Evolutionary conservation across 495 filamentous ascomycete species (phyloP).

Genomic region (Lepraria neglecta): DNA sequence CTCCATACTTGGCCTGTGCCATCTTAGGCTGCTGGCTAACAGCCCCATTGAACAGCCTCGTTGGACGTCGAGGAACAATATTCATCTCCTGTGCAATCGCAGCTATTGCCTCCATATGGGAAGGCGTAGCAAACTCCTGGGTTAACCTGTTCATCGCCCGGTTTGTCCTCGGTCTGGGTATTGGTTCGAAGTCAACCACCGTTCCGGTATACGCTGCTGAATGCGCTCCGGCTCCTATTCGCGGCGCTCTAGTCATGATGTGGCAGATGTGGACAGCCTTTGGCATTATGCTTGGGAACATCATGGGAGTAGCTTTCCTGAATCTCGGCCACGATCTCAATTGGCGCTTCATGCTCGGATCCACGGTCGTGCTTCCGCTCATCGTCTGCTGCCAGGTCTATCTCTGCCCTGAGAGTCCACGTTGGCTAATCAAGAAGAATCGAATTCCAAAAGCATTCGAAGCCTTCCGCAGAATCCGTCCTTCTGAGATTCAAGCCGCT

Average conservation of each 20-base stretch:
- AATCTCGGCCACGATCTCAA: conserved; percentile 60
- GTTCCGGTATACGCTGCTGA: conserved; percentile 78
- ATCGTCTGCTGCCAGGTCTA: conserved; percentile 65
- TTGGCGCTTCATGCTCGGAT: conserved; percentile 81
- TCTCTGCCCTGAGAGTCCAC: conserved; percentile 66
- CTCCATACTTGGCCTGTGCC: conserved; percentile 73
- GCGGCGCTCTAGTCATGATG: conserved; percentile 71
- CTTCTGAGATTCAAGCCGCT: conserved; percentile 67
- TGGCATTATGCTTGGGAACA: conserved; percentile 62
- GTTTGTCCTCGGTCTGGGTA: conserved; percentile 67
- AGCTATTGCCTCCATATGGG: conserved; percentile 68
- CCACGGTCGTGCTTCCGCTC: conserved; percentile 66
- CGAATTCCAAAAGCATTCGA: conserved; percentile 59
- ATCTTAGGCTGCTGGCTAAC: conserved; percentile 78
- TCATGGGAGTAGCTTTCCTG: conserved; percentile 66
- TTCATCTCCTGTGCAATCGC: conserved; percentile 67
- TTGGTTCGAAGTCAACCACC: conserved; percentile 75
- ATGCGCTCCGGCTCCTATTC: conserved; percentile 61
- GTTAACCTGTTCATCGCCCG: conserved; percentile 67
- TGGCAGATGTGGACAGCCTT: conserved; percentile 90
- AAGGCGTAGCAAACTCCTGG: conserved; percentile 69
- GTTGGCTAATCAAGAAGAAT: conserved; percentile 73
- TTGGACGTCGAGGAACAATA: conserved; percentile 78
- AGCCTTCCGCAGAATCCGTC: conserved; percentile 59
- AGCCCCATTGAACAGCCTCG: conserved; percentile 67